Evolutionary conservation across 1,284 basidiomycete genomes (phyloP), one percentile per base, ranked within the genome.

Genomic region (Marasmius fiardii): DNA sequence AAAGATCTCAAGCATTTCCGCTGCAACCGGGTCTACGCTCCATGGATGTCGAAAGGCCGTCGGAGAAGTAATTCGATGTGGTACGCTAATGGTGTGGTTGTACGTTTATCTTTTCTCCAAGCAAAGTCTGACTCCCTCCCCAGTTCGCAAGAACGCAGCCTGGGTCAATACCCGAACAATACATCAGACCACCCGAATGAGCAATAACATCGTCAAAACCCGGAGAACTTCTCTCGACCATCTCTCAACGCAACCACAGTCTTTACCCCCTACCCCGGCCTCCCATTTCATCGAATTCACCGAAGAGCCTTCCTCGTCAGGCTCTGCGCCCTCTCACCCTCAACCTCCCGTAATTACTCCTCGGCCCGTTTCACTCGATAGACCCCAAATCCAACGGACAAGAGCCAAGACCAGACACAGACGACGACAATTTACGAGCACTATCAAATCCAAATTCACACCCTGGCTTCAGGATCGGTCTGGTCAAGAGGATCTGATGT

Each of bases 21-120:
- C 0, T 80, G 77, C 58, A 79, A 80, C 57, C 64, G 70, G 2
- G 70, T 78, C 1, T 79, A 74, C 55, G 72, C 75, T 4, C 78
- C 78, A 0, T 79, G 77, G 75, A 58, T 73, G 6, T 76, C 74
- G 39, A 77, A 77, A 58, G 76, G 76, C 18, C 64, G 64, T 33
- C 64, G 77, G n/a, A 59, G 64, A 31, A 72, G 71, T 23, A 64
- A 70, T 43, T 66, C 72, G 0, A 56, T 63, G 24, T 71, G 67
- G 68, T 73, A 72, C 47, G 55, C 52, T 3, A 68, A 63, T 34
- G 63, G 73, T 73, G 41, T 44, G n/a, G 67, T 57, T 2, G n/a
- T 24, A 20, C 41, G 23, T 11, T 44, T 48, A 24, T 31, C 14
- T 53, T 45, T n/a, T 41, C 7, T 16, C 18, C 31, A 14, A 33